Conservation (phyloP, 2,329 filamentous ascomycete genomes). For the Ascomycota sp. region DNA sequence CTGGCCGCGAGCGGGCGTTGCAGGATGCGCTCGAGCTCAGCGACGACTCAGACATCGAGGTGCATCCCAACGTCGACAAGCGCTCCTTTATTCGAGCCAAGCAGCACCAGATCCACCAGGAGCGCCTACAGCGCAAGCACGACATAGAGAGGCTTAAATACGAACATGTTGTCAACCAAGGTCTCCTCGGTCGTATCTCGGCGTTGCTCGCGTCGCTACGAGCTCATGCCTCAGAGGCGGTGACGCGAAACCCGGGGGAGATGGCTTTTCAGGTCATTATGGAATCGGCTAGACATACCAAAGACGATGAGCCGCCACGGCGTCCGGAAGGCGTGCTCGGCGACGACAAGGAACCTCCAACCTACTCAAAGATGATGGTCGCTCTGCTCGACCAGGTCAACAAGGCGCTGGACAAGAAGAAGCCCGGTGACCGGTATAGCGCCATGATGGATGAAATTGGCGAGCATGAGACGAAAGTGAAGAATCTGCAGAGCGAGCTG, state of each 20-base stretch:
- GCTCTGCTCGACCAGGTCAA: conserved; percentile 88
- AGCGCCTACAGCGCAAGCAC: conserved; percentile 65
- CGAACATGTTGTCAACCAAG: conserved; percentile 83
- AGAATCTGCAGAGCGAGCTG: conserved; percentile 57
- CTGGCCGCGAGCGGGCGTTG: neutral
- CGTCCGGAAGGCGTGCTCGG: conserved; percentile 63
- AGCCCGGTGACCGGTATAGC: conserved; percentile 44
- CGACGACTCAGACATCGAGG: conserved; percentile 94
- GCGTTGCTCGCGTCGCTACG: conserved; percentile 55
- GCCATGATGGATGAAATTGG: conserved; percentile 64
- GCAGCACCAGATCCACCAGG: conserved; percentile 88
- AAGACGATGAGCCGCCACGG: conserved; percentile 54
- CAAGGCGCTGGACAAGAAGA: conserved; percentile 58
- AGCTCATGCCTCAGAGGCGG: conserved; percentile 48
- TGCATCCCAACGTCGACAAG: conserved; percentile 98
- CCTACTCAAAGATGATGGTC: conserved; percentile 97
- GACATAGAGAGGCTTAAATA: conserved; percentile 87
- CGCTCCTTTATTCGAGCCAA: conserved; percentile 96
- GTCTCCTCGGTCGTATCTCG: conserved; percentile 67
- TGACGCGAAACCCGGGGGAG: conserved; percentile 49
- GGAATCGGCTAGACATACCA: conserved; percentile 52
- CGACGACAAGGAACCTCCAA: conserved; percentile 52
- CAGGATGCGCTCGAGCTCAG: conserved; percentile 86
- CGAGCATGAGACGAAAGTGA: conserved; percentile 58
- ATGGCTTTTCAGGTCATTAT: conserved; percentile 79